Evolutionary conservation across 176 grass and related monocot species (phyloP), one percentile per base, ranked within the genome.

Genomic region (Oropetium thomaeum): DNA sequence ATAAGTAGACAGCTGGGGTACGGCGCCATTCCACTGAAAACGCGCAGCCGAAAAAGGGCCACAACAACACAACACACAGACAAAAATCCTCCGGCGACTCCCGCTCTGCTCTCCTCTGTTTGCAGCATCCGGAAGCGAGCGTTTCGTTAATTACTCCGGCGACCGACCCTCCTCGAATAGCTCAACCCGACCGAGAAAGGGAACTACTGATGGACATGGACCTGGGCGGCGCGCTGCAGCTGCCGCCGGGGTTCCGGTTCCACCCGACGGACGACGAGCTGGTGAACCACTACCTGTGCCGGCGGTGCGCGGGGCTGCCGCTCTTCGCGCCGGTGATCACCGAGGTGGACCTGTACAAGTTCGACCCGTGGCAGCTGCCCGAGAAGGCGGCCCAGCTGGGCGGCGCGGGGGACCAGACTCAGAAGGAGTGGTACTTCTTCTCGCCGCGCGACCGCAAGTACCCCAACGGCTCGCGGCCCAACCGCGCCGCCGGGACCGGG

Each of bases 361-460:
- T 81, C 83, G 52, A 97, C 58, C 91, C 95, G 0, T 97, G 91
- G 91, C 32, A 78, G 30, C 86, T 97, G 23, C 93, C 93, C 10
- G 43, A 45, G 10, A 43, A 43, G 10, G 10, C 41, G 8, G 39
- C 39, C 35, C 6, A 1, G 3, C 6, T 8, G 4, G 35, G 89
- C 93, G 41, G 19, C 58, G 61, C 83, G 85, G 92, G 90, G 8
- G 90, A n/a, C n/a, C n/a, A n/a, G n/a, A n/a, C n/a, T n/a, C n/a
- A 82, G 77, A 97, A 97, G 63, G 93, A 97, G 73, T 97, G 93
- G 93, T 97, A 97, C 38, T 97, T 97, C 80, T 97, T 97, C 82
- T 90, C 90, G 20, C 93, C 93, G 11, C 39, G 90, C 0, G 93
- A 97, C 55, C 69, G 93, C 73, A 97, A 97, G 88, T 93, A 93